Conservation (phyloP, 257 asterid genomes). For the Fraxinus quadrangulata region DNA sequence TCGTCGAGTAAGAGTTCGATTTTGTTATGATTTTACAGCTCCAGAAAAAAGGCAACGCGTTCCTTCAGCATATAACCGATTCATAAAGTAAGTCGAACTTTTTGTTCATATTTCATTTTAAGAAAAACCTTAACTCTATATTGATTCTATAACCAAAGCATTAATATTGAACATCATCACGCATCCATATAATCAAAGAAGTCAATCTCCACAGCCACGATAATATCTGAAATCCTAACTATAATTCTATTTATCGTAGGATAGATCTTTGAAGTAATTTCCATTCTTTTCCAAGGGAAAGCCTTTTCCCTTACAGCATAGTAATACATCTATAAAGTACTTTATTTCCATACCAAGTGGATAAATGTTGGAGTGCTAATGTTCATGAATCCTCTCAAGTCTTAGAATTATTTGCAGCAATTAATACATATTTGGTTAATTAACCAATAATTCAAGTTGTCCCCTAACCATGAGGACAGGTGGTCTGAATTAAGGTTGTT, state of each 20-base stretch:
- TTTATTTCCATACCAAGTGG: too few species aligned
- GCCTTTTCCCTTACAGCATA: too few species aligned
- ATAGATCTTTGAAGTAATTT: too few species aligned
- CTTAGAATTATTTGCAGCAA: background rate
- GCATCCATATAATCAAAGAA: too few species aligned
- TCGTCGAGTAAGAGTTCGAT: background rate
- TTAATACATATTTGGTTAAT: background rate
- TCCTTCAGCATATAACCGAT: conserved; percentile 88
- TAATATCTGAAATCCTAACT: too few species aligned
- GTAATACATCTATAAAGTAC: too few species aligned
- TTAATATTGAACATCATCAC: too few species aligned
- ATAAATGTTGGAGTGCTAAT: background rate
- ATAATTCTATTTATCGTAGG: too few species aligned
- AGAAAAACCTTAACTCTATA: background rate
- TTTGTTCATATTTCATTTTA: background rate
- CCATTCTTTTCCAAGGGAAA: too few species aligned
- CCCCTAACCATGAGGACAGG: background rate
- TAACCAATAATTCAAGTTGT: background rate
- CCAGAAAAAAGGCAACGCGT: conserved; percentile 91
- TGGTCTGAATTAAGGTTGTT: too few species aligned
- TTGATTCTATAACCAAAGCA: background rate
- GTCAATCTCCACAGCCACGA: too few species aligned
- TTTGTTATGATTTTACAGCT: conserved; percentile 43
- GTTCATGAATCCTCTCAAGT: background rate
- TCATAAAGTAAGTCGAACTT: conserved; percentile 69